Evolutionary conservation across 169 alveolate genomes (phyloP), one percentile per base, ranked within the genome.

Genomic region (Eimeria brunetti): DNA sequence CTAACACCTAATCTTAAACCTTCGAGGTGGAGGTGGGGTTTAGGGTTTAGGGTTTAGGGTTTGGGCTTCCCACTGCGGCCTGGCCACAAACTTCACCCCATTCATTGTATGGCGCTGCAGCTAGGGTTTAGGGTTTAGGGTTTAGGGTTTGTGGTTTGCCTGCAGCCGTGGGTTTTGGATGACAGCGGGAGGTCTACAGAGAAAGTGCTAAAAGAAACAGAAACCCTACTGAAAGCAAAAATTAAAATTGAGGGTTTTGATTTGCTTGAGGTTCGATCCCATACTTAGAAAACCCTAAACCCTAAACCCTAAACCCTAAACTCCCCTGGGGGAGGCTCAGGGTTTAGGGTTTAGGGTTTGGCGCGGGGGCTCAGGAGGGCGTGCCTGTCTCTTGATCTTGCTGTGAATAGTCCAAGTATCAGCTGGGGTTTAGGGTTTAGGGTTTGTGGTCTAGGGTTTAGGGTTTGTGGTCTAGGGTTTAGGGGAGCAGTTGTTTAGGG

Each of bases 111-210:
- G n/a, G n/a, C n/a, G n/a, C 80, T 18, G 36, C 80, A 20, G 0
- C n/a, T 36, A 24, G 64, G 62, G 62, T 44, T 44, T 36, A 76
- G 62, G 58, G 58, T 44, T 44, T 76, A 76, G 88, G 88, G 51
- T 76, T 44, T 18, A 22, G 69, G 69, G 0, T 14, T 30, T 7
- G 5, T 22, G n/a, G 9, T 18, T 9, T 38, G 41, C 27, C 16
- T 41, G 51, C 88, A 76, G 88, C 88, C 88, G 38, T 76, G 88
- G 88, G 88, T 60, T 76, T 44, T 76, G 62, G 88, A 76, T 46
- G 88, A 76, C 51, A 76, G 88, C 60, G 62, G 62, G 33, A 18
- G 60, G n/a, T 33, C 88, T 2, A 76, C 88, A 41, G 88, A 76
- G 60, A 76, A 76, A 60, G 60, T 38, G 27, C 51, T 76, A 30